Evolutionary conservation across 192 early-diverging fungal species (phyloP).

Genomic region (Coemansia erecta): DNA sequence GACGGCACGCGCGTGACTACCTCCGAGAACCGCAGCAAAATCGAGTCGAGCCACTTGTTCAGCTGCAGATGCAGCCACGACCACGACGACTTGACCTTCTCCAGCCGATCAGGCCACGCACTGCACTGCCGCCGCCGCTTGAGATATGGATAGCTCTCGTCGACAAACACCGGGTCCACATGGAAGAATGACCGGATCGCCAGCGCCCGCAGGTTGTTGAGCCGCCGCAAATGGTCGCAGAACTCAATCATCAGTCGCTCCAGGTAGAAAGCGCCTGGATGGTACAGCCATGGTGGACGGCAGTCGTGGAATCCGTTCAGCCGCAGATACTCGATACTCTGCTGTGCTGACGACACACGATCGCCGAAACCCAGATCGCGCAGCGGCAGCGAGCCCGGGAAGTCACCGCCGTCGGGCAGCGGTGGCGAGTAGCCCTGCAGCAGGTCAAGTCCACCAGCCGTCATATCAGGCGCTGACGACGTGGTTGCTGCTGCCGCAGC

Average conservation of each 20-base stretch:
- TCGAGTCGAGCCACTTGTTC: slow-evolving; percentile 54
- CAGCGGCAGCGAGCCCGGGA: not conserved
- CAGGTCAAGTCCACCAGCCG: not conserved
- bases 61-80: slow-evolving; percentile 54
- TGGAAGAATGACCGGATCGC: slow-evolving; percentile 50
- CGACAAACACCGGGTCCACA: slow-evolving; percentile 39
- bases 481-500: not conserved
- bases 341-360: slow-evolving; percentile 29
- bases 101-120: slow-evolving; percentile 42
- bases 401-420: not conserved
- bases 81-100: slow-evolving; percentile 49
- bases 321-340: slow-evolving; percentile 31
- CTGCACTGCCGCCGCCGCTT: slow-evolving; percentile 24
- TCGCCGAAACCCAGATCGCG: slow-evolving; percentile 50
- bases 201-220: slow-evolving; percentile 49
- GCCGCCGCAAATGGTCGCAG: slow-evolving; percentile 47
- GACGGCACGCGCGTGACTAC: slow-evolving; percentile 41
- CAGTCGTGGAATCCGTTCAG: slow-evolving; percentile 50
- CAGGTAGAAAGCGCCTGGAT: slow-evolving; percentile 42
- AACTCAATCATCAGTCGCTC: slow-evolving; percentile 55
- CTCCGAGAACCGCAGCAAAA: slow-evolving; percentile 46
- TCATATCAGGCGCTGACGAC: not conserved
- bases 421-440: slow-evolving; percentile 1
- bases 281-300: slow-evolving; percentile 49
- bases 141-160: slow-evolving; percentile 46